Evolutionary conservation across 352 stramenopile species (phyloP), one percentile per base, ranked within the genome.

Genomic region (Thalassiosira hispida): DNA sequence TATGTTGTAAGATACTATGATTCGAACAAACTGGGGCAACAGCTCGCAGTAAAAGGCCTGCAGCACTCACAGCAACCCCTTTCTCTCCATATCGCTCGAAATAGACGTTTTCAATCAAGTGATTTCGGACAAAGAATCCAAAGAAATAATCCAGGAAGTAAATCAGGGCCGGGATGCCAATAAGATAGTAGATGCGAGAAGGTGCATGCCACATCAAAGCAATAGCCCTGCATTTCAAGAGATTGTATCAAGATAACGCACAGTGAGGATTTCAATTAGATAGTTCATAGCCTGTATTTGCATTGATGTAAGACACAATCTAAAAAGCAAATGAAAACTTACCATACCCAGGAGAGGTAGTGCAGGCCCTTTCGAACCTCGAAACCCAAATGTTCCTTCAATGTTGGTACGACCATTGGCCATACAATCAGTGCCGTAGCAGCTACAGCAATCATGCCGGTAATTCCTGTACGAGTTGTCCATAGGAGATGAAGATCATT

Each of bases 281-380:
- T n/a, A n/a, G n/a, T n/a, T n/a, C n/a, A n/a, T n/a, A n/a, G n/a
- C n/a, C n/a, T n/a, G n/a, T n/a, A n/a, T n/a, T n/a, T n/a, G n/a
- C n/a, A n/a, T n/a, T n/a, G n/a, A n/a, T n/a, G n/a, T n/a, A n/a
- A n/a, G n/a, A n/a, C n/a, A n/a, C n/a, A n/a, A n/a, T n/a, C n/a
- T n/a, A n/a, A n/a, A n/a, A n/a, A n/a, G n/a, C n/a, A n/a, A n/a
- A n/a, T n/a, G n/a, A 38, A 38, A 38, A 9, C 31, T 38, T 38
- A 38, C 31, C 31, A 38, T 31, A 25, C 61, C 61, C 61, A 70
- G 7, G 42, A 49, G 7, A 70, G 44, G 25, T 55, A 70, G 20
- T 70, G 61, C n/a, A 70, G 27, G 3, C 61, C 61, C 31, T 70
- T 70, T 33, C 61, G 23, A 2, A 44, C 25, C 40, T 70, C 61